phyloP scores from a whole-genome alignment of 768 basidiomycete species.

The Lactarius hatsudake region DNA sequence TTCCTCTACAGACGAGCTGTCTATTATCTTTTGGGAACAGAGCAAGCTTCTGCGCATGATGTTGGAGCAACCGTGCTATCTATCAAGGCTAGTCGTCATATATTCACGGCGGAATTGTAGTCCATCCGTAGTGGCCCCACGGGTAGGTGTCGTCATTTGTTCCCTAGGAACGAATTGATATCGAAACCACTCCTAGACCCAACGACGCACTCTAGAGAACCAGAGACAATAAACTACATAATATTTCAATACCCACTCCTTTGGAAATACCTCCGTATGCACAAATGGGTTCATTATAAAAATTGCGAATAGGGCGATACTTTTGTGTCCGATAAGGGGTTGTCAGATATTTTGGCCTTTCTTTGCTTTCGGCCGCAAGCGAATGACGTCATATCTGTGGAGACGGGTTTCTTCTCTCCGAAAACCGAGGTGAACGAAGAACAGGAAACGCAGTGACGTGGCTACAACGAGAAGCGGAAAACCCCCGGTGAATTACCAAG shows the following conservation, averaged over 20 bases:
- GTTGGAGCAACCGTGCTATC: slow-evolving; percentile 11
- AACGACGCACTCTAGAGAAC: neutral
- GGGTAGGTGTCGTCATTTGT: neutral
- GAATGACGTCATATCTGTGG: neutral
- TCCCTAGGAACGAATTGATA: neutral
- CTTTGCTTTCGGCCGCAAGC: neutral
- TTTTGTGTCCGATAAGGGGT: neutral
- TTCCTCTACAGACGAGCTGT: slow-evolving; percentile 51
- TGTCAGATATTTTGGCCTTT: neutral
- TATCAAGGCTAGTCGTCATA: neutral
- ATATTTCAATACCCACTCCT: neutral
- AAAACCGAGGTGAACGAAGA: neutral
- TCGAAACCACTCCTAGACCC: neutral
- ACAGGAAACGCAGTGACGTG: slow-evolving; percentile 8
- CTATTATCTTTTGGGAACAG: slow-evolving; percentile 64
- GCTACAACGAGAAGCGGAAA: neutral
- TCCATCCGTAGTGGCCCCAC: neutral
- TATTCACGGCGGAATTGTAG: slow-evolving; percentile 13
- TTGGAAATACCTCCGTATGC: neutral
- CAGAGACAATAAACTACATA: neutral
- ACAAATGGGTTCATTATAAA: too few relatives aligned
- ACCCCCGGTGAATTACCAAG: neutral
- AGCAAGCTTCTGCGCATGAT: slow-evolving; percentile 25
- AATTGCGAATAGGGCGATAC: too few relatives aligned
- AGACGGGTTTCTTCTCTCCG: neutral